Percentiles rank a stretch among this genome's conserved stretches.
Evolutionary conservation across 495 filamentous ascomycete genomes (phyloP).

Genomic region (Penicillium desertorum): DNA sequence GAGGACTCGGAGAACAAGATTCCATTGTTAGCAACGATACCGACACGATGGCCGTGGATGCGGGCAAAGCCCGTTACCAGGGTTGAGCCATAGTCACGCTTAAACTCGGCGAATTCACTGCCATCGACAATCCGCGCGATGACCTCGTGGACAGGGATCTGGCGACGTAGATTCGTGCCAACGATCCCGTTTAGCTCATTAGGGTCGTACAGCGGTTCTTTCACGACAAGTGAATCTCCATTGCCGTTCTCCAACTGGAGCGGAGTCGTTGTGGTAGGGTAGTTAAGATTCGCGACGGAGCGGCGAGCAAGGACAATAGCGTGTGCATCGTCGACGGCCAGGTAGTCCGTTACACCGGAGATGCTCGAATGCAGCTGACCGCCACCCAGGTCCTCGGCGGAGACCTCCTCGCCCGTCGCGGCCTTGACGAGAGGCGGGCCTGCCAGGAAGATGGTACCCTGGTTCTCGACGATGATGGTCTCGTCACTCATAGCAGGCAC

Average conservation of each 20-base stretch:
- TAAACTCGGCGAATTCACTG: slow-evolving; percentile 89
- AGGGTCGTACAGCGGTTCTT: slow-evolving; percentile 79
- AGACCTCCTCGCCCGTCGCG: slow-evolving; percentile 91
- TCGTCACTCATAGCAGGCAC: slow-evolving; percentile 98
- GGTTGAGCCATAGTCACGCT: slow-evolving; percentile 84
- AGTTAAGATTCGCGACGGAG: slow-evolving; percentile 85
- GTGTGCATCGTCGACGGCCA: slow-evolving; percentile 92
- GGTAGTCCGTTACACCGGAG: slow-evolving; percentile 94
- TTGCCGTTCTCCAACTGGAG: slow-evolving; percentile 23
- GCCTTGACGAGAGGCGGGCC: slow-evolving; percentile 96
- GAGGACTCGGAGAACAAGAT: slow-evolving; percentile 92
- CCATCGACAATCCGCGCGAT: slow-evolving; percentile 95
- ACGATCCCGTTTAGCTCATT: slow-evolving; percentile 85
- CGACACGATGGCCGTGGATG: slow-evolving; percentile 89
- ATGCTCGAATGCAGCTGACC: slow-evolving; percentile 88
- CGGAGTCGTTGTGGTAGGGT: slow-evolving; percentile 50
- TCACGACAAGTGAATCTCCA: slow-evolving; percentile 26
- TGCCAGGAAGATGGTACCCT: slow-evolving; percentile 95
- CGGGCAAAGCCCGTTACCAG: slow-evolving; percentile 90
- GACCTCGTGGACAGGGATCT: slow-evolving; percentile 82
- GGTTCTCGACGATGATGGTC: slow-evolving; percentile 90
- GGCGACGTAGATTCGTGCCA: slow-evolving; percentile 80
- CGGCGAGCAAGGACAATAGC: slow-evolving; percentile 84
- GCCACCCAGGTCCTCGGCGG: slow-evolving; percentile 89
- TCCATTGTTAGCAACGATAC: slow-evolving; percentile 95